These are phyloP conservation scores for Isoetes engelmannii DNA, from an alignment of 83 land plant species.

Conservation along the genomic window DNA sequence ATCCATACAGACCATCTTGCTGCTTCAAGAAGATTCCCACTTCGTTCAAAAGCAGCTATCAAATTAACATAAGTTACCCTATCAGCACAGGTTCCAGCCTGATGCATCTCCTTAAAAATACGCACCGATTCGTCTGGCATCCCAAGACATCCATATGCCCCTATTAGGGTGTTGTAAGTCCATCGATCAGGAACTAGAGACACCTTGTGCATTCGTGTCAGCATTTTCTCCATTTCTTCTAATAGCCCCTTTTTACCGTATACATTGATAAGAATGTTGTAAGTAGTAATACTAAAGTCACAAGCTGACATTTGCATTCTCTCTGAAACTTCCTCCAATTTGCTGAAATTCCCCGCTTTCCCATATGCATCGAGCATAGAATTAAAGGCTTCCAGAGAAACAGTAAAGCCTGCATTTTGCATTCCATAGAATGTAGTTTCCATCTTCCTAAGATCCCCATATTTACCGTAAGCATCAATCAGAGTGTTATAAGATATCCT, in stretches of 20 bases:
- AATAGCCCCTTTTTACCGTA: slow-evolving; percentile 68
- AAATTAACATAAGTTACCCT: slow-evolving; percentile 54
- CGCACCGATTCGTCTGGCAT: slow-evolving; percentile 74
- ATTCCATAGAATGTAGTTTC: slow-evolving; percentile 42
- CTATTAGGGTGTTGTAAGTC: slow-evolving; percentile 78
- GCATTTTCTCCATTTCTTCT: slow-evolving; percentile 48
- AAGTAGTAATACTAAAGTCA: slow-evolving; percentile 51
- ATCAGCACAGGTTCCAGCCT: slow-evolving; percentile 56
- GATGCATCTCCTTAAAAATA: slow-evolving; percentile 61
- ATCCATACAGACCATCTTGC: slow-evolving; percentile 93
- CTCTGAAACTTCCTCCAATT: slow-evolving; percentile 46
- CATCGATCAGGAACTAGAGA: slow-evolving; percentile 64
- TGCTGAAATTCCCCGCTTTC: slow-evolving; percentile 52
- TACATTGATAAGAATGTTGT: slow-evolving; percentile 74
- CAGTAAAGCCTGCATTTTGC: slow-evolving; percentile 53
- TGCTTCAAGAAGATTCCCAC: slow-evolving; percentile 75
- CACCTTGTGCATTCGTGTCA: slow-evolving; percentile 43
- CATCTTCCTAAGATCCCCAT: slow-evolving; percentile 54
- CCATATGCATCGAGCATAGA: slow-evolving; percentile 86
- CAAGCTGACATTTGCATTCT: slow-evolving; percentile 55
- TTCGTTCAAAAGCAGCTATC: slow-evolving; percentile 55
- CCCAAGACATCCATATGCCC: slow-evolving; percentile 76
- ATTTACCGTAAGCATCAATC: slow-evolving; percentile 66
- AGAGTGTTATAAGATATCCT: slow-evolving; percentile 66
- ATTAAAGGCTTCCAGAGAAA: slow-evolving; percentile 73